These are phyloP conservation scores for Lodderomyces beijingensis DNA, from an alignment of 1,139 yeast genomes.

Conservation along the genomic window DNA sequence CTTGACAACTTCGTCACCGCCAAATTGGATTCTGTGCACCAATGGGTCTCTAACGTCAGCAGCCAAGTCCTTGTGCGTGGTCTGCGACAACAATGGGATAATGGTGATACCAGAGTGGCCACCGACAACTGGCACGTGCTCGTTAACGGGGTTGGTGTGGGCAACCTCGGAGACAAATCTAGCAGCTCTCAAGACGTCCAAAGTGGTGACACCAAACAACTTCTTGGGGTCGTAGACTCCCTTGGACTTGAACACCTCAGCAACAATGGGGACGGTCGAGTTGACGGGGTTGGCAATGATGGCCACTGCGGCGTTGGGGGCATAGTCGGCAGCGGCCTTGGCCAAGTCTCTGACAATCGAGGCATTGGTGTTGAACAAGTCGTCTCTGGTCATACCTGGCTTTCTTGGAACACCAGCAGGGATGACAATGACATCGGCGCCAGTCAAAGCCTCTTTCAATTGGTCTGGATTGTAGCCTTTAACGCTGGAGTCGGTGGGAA, in stretches of 20 bases:
- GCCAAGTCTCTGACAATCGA: constrained; percentile 84
- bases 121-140: constrained; percentile 81
- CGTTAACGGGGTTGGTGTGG: constrained; percentile 52
- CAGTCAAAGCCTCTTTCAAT: constrained; percentile 60
- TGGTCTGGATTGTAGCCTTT: constrained; percentile 64
- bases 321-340: constrained; percentile 66
- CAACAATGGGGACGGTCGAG: constrained; percentile 91
- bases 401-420: constrained; percentile 98
- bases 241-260: constrained; percentile 73
- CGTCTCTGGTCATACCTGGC: constrained; percentile 98
- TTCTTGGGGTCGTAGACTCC: constrained; percentile 75
- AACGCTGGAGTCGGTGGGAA: constrained; percentile 75
- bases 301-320: constrained; percentile 72
- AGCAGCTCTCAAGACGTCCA: constrained; percentile 86
- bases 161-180: constrained; percentile 66
- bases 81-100: constrained; percentile 79
- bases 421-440: constrained; percentile 75
- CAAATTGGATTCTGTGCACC: constrained; percentile 87
- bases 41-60: constrained; percentile 61
- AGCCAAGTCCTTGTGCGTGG: constrained; percentile 46
- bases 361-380: constrained; percentile 88
- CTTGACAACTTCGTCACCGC: constrained; percentile 95
- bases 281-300: constrained; percentile 94
- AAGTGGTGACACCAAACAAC: constrained; percentile 88
- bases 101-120: constrained; percentile 97